Conservation (phyloP, 345 rosid species). For the Eutrema heterophyllum region DNA sequence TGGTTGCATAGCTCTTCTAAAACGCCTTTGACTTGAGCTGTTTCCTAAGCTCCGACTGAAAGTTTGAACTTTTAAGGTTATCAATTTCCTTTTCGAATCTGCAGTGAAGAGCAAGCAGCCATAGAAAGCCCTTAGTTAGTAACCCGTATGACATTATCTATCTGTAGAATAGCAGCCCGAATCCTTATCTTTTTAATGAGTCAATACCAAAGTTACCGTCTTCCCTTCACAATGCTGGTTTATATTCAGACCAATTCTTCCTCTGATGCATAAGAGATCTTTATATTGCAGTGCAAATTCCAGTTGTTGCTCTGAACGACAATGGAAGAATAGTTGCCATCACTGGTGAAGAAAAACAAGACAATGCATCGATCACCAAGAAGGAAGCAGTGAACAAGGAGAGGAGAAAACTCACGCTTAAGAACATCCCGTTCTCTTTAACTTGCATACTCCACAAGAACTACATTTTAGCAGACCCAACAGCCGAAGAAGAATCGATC, state of each 20-base stretch:
- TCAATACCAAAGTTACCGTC: background rate
- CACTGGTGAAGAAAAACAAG: conserved; percentile 28
- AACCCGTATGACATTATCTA: too few species aligned
- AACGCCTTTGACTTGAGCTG: background rate
- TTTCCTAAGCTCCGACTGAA: background rate
- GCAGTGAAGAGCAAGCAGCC: background rate
- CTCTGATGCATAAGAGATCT: background rate
- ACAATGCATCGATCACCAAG: conserved; percentile 35
- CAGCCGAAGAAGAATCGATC: conserved; percentile 79
- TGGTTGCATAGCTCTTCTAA: background rate
- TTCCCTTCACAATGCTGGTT: background rate
- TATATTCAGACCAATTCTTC: background rate
- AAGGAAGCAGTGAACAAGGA: conserved; percentile 63
- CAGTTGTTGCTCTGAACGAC: conserved; percentile 69
- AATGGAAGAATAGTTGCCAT: conserved; percentile 66
- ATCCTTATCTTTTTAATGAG: background rate
- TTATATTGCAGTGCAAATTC: conserved; percentile 66
- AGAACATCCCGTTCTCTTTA: conserved; percentile 65
- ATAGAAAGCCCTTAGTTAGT: too few species aligned
- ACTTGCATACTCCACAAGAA: conserved; percentile 74
- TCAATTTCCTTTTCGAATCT: background rate
- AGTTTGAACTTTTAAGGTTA: background rate
- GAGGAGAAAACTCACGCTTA: conserved; percentile 64
- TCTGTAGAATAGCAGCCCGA: background rate
- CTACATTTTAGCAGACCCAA: conserved; percentile 81